Percentiles rank a stretch among this genome's conserved stretches.
These are phyloP conservation scores for Microcos paniculata DNA, from an alignment of 345 rosid genomes.

Conservation along the genomic window DNA sequence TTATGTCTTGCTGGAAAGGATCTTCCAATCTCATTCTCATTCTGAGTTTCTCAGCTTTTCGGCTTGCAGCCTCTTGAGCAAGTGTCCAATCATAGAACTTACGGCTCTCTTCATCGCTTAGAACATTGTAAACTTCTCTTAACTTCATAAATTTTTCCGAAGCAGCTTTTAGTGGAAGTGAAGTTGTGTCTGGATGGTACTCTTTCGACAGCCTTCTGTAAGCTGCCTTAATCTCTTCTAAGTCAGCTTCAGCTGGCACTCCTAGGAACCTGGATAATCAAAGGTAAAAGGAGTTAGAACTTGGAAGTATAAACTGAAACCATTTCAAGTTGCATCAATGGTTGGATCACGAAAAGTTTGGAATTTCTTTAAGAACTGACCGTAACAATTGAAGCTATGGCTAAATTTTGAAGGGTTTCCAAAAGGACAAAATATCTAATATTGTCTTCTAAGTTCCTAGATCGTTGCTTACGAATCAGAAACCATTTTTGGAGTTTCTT, in stretches of 20 bases:
- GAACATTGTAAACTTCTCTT: conserved; percentile 57
- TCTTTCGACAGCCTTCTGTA: conserved; percentile 85
- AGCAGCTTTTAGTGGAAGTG: conserved; percentile 79
- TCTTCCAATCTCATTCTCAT: conserved; percentile 72
- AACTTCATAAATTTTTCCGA: conserved; percentile 84
- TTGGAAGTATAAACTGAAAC: background rate
- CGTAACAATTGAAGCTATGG: no score
- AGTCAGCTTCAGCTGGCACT: conserved; percentile 60
- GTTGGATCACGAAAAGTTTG: no score
- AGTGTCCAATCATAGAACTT: conserved; percentile 89
- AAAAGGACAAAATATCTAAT: background rate
- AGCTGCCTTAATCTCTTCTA: conserved; percentile 87
- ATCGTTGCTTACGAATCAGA: no score
- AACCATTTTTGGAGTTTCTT: no score
- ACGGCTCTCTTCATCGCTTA: conserved; percentile 66
- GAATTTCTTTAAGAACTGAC: no score
- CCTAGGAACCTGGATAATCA: conserved; percentile 66
- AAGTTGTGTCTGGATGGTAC: conserved; percentile 94
- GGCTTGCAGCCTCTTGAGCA: conserved; percentile 84
- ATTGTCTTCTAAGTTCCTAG: no score
- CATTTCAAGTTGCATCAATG: background rate
- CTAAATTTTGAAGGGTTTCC: no score
- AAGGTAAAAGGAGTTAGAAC: background rate
- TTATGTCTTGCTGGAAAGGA: conserved; percentile 59
- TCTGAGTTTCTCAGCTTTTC: conserved; percentile 75